These are phyloP conservation scores for Stylosanthes scabra DNA, from an alignment of 331 rosid genomes.

Conservation along the genomic window DNA sequence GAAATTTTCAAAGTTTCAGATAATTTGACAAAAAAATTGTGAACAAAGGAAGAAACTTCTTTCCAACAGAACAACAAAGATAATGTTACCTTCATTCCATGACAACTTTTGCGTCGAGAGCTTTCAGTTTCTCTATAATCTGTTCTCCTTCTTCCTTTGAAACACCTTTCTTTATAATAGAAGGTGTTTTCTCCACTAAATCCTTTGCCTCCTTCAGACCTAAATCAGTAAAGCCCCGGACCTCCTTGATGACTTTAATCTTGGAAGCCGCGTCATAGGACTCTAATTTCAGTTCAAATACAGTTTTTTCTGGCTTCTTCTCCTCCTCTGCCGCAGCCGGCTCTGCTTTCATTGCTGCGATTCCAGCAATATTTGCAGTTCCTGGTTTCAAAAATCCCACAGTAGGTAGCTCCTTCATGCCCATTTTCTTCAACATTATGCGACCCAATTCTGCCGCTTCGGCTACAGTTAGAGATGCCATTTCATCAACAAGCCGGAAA, in stretches of 20 bases:
- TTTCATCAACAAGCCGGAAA: conserved; percentile 77
- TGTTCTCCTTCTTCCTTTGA: conserved; percentile 86
- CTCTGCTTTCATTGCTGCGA: conserved; percentile 55
- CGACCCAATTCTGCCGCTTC: conserved; percentile 75
- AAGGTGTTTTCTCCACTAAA: conserved; percentile 77
- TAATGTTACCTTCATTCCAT: conserved; percentile 55
- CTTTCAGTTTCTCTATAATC: conserved; percentile 75
- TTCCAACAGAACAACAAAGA: neutral
- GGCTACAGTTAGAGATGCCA: conserved; percentile 70
- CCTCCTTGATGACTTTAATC: conserved; percentile 83
- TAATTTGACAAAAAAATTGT: neutral
- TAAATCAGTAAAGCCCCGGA: conserved; percentile 78
- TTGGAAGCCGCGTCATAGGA: conserved; percentile 78
- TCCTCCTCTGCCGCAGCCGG: conserved; percentile 64
- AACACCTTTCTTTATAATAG: conserved; percentile 71
- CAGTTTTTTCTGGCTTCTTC: conserved; percentile 74
- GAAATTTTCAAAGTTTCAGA: conserved; percentile 35
- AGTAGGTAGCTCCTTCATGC: conserved; percentile 56
- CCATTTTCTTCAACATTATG: conserved; percentile 62
- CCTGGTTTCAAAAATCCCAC: conserved; percentile 74
- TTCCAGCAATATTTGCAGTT: conserved; percentile 61
- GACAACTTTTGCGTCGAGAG: conserved; percentile 78
- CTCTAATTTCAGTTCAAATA: conserved; percentile 71
- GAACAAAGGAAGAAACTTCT: conserved; percentile 31
- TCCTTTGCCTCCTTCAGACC: conserved; percentile 87